Percentiles rank a stretch among this genome's conserved stretches.
Evolutionary conservation across 306 rosid species (phyloP).

Genomic region (Alnus glutinosa): DNA sequence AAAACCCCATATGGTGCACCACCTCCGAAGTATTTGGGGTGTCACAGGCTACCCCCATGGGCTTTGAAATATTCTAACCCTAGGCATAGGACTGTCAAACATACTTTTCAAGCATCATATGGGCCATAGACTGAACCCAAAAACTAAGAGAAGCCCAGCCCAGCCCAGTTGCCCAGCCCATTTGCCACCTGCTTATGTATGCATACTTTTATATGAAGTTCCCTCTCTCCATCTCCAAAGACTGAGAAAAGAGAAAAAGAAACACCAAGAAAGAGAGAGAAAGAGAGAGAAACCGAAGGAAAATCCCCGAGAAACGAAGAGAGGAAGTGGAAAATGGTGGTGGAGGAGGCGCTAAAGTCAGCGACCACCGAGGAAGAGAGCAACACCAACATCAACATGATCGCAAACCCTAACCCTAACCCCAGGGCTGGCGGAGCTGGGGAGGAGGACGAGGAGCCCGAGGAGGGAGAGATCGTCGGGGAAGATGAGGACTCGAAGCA

Average conservation of each 20-base stretch:
- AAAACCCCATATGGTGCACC: too few relatives aligned
- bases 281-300: background rate
- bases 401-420: slow-evolving; percentile 23
- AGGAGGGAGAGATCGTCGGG: slow-evolving; percentile 81
- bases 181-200: background rate
- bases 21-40: too few relatives aligned
- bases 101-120: too few relatives aligned
- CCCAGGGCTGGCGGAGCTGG: slow-evolving; percentile 33
- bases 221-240: background rate
- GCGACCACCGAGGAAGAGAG: slow-evolving; percentile 40
- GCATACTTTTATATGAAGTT: background rate
- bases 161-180: background rate
- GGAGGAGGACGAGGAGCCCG: slow-evolving; percentile 49
- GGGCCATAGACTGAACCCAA: too few relatives aligned
- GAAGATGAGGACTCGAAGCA: slow-evolving; percentile 54
- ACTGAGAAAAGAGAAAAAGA: background rate
- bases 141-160: background rate
- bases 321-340: slow-evolving; percentile 42
- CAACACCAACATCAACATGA: background rate
- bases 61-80: too few relatives aligned
- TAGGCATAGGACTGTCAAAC: too few relatives aligned
- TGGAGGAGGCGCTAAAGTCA: slow-evolving; percentile 54
- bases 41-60: too few relatives aligned
- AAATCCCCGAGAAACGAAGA: slow-evolving; percentile 7
- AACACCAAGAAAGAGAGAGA: background rate